A percentile compares a stretch with the other conserved stretches of the same genome.
Evolutionary conservation across 1,284 basidiomycete genomes (phyloP).

Genomic region (Irpex sp.): DNA sequence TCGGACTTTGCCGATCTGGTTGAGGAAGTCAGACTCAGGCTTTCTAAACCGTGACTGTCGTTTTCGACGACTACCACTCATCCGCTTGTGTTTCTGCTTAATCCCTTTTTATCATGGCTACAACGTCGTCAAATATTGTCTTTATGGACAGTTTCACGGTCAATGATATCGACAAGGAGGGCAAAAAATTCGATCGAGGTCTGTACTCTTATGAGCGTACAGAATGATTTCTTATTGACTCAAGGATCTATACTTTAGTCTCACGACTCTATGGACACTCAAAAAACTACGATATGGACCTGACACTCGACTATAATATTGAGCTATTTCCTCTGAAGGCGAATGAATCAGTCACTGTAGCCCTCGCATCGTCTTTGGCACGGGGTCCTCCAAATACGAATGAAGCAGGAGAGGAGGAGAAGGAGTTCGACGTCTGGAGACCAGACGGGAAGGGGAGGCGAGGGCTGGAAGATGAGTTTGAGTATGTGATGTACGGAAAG

Average conservation of each 20-base stretch:
- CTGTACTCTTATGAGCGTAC: constrained; percentile 16
- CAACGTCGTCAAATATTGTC: constrained; percentile 68
- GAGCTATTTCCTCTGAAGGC: constrained; percentile 77
- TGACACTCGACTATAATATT: constrained; percentile 89
- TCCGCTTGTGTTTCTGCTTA: not conserved
- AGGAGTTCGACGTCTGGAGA: constrained; percentile 81
- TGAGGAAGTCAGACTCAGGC: not conserved
- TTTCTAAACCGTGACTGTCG: not conserved
- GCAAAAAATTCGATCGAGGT: constrained; percentile 98
- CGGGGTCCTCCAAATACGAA: constrained; percentile 50
- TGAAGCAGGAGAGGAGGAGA: constrained; percentile 53
- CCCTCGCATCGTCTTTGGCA: constrained; percentile 80
- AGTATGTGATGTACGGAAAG: constrained; percentile 99
- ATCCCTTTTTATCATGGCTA: constrained; percentile 42
- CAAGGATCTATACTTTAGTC: constrained; percentile 42
- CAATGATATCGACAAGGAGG: constrained; percentile 84
- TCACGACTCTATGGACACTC: constrained; percentile 84
- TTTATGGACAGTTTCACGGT: constrained; percentile 92
- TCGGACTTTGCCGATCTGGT: not conserved
- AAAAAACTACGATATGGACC: constrained; percentile 85
- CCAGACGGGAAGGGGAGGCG: constrained; percentile 83
- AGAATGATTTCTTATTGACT: too few species aligned
- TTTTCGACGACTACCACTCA: not conserved
- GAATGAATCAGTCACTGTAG: constrained; percentile 80
- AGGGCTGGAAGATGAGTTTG: constrained; percentile 94